Base-by-base conservation (phyloP, 1,139 yeast species). In the Suzukiozyma palmioleophila region DNA sequence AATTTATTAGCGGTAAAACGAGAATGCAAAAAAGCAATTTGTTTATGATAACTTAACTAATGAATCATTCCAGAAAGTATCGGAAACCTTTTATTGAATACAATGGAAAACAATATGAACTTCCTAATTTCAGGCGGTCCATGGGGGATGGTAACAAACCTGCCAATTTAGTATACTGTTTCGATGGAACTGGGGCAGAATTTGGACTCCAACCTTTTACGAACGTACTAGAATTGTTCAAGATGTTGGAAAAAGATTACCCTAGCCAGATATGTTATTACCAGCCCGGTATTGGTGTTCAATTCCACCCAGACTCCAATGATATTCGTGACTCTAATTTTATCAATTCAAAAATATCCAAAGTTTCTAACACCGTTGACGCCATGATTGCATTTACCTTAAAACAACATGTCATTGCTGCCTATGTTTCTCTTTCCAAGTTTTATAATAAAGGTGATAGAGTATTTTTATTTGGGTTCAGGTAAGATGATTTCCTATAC, bases 201-300 rank as follows among this genome's bases (percentile, higher is more conserved):
- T 79, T 80, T 57, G 84, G 83, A 1, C 69, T 75, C 0, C 58
- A 60, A 28, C 80, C 82, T 0, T 75, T 69, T 43, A 70, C 84
- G 2, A 81, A 80, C 51, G 75, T 78, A 1, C 56, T 80, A 41
- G 75, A 73, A 50, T 48, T 80, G 26, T 81, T 73, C 53, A 62
- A 73, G 36, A 57, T 80, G 56, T 52, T 81, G 25, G 79, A 77
- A 10, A 74, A 73, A 41, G 66, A 67, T 31, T 52, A 58, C 28
- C 48, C 56, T 1, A 37, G 44, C 13, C 84, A 79, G 46, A 45
- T 75, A 29, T 77, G 83, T 47, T 79, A 80, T 50, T 81, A 81
- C 49, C 86, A 81, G 48, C 82, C 86, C 1, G 86, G 86, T 0
- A 73, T 80, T 18, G 86, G 86, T 1, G 72, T 75, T 7, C 59